Evolutionary conservation across 2,329 filamentous ascomycete genomes (phyloP).

Genomic region (Clarireedia homoeocarpa): DNA sequence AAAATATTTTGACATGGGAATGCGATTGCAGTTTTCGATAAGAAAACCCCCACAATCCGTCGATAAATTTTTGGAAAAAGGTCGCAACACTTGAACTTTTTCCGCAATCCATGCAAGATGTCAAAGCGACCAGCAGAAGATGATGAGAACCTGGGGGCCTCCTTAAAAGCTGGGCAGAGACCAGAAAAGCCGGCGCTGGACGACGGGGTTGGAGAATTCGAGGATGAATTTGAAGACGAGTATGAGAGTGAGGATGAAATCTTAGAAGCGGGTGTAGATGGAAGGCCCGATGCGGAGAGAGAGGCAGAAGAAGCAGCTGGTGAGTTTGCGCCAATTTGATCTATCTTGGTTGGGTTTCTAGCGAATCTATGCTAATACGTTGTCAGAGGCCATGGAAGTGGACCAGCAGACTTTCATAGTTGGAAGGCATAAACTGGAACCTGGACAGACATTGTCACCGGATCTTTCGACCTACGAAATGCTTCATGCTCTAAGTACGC

Average conservation of each 20-base stretch:
- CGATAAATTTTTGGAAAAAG: constrained; percentile 7
- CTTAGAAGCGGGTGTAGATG: constrained; percentile 88
- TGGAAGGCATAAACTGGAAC: constrained; percentile 82
- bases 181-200: constrained; percentile 54
- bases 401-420: constrained; percentile 95
- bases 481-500: constrained; percentile 88
- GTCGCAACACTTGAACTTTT: not conserved
- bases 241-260: constrained; percentile 91
- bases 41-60: constrained; percentile 14
- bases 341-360: not conserved
- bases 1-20: constrained; percentile 5
- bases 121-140: constrained; percentile 52
- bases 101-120: constrained; percentile 34
- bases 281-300: constrained; percentile 81
- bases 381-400: constrained; percentile 74
- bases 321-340: constrained; percentile 29
- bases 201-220: constrained; percentile 70
- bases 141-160: constrained; percentile 36
- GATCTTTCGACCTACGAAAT: constrained; percentile 96
- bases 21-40: constrained; percentile 16
- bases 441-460: constrained; percentile 83
- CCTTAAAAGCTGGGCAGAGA: constrained; percentile 53
- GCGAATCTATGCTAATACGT: constrained; percentile 15
- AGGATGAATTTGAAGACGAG: constrained; percentile 91
- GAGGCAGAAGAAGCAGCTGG: constrained; percentile 80